phyloP scores from a whole-genome alignment of 2,329 filamentous ascomycete species.

The Fusarium praegraminearum region DNA sequence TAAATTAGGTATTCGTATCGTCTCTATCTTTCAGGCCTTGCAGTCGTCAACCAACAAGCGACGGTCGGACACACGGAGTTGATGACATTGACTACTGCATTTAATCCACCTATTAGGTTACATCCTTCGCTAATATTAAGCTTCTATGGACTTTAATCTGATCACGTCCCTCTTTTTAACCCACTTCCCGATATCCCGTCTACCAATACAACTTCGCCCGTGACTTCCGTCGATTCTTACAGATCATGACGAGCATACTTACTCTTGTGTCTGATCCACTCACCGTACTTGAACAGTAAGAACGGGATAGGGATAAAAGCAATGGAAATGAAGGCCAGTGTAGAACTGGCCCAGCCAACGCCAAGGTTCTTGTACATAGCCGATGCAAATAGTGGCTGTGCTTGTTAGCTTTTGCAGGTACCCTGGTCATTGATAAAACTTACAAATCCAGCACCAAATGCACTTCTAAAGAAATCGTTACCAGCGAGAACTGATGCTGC shows the following conservation, averaged over 20 bases:
- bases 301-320: conserved; percentile 13
- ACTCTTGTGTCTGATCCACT: neutral
- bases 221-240: neutral
- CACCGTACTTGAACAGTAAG: neutral
- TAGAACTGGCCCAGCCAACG: conserved; percentile 1
- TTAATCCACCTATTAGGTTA: neutral
- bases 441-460: conserved; percentile 11
- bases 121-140: neutral
- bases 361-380: conserved; percentile 13
- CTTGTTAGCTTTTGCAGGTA: neutral
- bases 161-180: neutral
- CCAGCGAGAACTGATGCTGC: conserved; percentile 14
- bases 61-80: neutral
- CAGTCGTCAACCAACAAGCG: neutral
- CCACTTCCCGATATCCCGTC: neutral
- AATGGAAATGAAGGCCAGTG: conserved; percentile 1
- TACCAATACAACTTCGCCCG: neutral
- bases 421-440: neutral
- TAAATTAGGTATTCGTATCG: neutral
- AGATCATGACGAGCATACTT: conserved; percentile 1
- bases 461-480: conserved; percentile 9
- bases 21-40: neutral
- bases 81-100: neutral
- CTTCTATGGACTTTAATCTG: neutral
- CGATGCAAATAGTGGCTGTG: neutral